These are phyloP conservation scores for Termitomyces sp. DNA, from an alignment of 768 basidiomycete genomes.

Conservation along the genomic window DNA sequence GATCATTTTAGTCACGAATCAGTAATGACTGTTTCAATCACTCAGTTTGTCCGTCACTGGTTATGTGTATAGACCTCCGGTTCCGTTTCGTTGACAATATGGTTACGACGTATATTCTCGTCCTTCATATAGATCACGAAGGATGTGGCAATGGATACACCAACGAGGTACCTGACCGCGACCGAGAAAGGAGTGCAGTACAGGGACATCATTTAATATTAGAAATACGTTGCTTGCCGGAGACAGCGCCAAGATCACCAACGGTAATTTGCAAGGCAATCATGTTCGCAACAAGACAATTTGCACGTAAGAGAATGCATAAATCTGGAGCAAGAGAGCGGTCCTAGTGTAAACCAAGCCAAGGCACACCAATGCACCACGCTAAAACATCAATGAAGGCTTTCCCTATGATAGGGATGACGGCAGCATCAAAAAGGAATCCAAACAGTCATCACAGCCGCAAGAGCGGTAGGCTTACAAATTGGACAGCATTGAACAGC, in stretches of 20 bases:
- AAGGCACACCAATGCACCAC: too few species aligned
- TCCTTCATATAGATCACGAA: constrained; percentile 43
- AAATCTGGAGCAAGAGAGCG: too few species aligned
- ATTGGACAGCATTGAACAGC: not conserved
- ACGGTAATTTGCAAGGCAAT: constrained; percentile 63
- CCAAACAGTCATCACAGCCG: too few species aligned
- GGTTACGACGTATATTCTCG: constrained; percentile 44
- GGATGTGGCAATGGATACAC: constrained; percentile 35
- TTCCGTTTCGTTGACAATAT: constrained; percentile 16
- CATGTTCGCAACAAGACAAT: not conserved
- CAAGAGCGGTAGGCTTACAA: constrained; percentile 48
- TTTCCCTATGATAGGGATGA: too few species aligned
- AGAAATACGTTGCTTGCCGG: constrained; percentile 18
- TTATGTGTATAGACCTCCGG: constrained; percentile 9
- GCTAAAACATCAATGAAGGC: too few species aligned
- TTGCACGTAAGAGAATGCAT: constrained; percentile 16
- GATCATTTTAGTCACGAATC: constrained; percentile 25
- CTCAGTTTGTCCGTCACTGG: constrained; percentile 25
- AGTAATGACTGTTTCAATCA: constrained; percentile 33
- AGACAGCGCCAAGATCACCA: constrained; percentile 56
- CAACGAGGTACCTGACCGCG: constrained; percentile 52
- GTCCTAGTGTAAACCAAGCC: too few species aligned
- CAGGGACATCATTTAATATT: not conserved
- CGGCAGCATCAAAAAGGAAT: too few species aligned
- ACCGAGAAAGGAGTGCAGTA: constrained; percentile 51